Evolutionary conservation across 2,329 filamentous ascomycete genomes (phyloP).

Genomic region (Trichoderma breve): DNA sequence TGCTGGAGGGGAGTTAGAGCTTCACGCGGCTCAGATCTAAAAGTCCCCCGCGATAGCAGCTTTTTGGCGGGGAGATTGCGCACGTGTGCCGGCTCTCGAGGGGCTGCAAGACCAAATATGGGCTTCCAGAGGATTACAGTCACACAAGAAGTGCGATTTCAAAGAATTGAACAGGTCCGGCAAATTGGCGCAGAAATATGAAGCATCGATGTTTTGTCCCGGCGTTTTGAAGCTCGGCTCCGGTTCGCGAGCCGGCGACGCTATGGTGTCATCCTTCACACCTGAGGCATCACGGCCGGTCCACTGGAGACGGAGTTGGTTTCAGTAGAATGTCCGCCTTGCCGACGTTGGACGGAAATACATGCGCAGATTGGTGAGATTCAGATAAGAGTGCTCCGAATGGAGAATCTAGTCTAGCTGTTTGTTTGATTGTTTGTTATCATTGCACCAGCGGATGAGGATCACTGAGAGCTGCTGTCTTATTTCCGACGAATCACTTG

Average conservation of each 20-base stretch:
- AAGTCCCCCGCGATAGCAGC: neutral
- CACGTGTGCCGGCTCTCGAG: neutral
- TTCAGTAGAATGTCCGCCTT: neutral
- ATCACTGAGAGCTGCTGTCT: neutral
- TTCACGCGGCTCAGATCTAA: neutral
- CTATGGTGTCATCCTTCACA: slow-evolving; percentile 22
- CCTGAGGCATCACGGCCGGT: slow-evolving; percentile 20
- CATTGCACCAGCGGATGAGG: neutral
- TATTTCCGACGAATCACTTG: neutral
- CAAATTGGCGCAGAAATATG: slow-evolving; percentile 12
- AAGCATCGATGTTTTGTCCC: neutral
- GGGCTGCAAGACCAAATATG: neutral
- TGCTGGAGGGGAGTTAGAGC: neutral
- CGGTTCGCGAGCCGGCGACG: slow-evolving; percentile 17
- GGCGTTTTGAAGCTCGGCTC: slow-evolving; percentile 10
- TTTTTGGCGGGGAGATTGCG: slow-evolving; percentile 3
- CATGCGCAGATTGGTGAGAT: neutral
- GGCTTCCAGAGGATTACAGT: neutral
- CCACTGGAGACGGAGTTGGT: neutral
- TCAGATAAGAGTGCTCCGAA: neutral
- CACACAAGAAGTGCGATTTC: neutral
- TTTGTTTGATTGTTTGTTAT: neutral
- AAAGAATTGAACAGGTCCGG: neutral
- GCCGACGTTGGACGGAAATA: neutral
- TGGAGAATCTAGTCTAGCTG: neutral